phyloP scores from a whole-genome alignment of 768 basidiomycete genomes.

The Rhodotorula graminis region DNA sequence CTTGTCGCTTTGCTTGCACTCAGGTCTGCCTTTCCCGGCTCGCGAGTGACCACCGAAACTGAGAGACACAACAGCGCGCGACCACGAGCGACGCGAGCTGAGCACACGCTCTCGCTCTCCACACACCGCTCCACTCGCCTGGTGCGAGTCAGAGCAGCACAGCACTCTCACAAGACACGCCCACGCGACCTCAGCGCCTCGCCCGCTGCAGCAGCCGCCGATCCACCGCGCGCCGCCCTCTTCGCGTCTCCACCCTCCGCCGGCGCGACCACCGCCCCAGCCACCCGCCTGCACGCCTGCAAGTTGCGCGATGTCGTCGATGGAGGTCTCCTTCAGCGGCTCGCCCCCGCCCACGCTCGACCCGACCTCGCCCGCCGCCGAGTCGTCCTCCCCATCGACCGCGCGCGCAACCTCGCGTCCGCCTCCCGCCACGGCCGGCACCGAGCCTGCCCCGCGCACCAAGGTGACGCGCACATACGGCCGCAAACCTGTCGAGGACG shows the following conservation, averaged over 20 bases:
- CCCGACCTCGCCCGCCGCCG: not conserved
- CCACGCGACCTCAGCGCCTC: too few species aligned
- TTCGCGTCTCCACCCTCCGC: too few species aligned
- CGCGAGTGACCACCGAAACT: not conserved
- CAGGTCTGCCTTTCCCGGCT: not conserved
- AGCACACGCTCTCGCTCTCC: too few species aligned
- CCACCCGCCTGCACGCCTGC: too few species aligned
- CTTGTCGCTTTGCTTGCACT: not conserved
- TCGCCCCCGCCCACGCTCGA: not conserved
- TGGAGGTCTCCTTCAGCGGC: not conserved
- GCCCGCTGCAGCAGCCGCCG: too few species aligned
- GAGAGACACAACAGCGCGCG: too few species aligned
- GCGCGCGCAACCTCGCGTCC: not conserved
- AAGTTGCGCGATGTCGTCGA: not conserved
- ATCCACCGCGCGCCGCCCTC: too few species aligned
- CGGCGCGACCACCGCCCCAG: too few species aligned
- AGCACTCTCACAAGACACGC: too few species aligned
- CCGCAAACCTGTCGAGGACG: not conserved
- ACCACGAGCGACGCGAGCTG: not conserved
- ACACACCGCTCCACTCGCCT: too few species aligned
- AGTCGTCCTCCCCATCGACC: not conserved
- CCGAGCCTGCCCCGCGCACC: not conserved
- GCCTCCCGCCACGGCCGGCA: too few species aligned
- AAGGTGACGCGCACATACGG: slow-evolving; percentile 5
- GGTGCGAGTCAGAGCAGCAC: too few species aligned